A percentile compares a stretch with the other conserved stretches of the same genome.
phyloP scores from a whole-genome alignment of 345 rosid genomes.

The Dipteronia dyeriana region DNA sequence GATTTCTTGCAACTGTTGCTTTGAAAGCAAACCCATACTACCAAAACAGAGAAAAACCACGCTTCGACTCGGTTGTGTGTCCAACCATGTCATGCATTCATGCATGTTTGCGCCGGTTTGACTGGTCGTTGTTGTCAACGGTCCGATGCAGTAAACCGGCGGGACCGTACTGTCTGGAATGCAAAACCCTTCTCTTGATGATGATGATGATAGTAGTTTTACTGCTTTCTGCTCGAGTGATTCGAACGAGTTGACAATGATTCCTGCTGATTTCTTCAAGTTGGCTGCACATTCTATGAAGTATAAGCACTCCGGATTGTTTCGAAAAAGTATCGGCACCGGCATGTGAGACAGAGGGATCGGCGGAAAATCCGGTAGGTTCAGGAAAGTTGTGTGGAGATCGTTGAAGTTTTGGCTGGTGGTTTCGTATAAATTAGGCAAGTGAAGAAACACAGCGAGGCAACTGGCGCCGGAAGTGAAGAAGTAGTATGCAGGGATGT shows the following conservation, averaged over 20 bases:
- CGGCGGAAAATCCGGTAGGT: too few relatives aligned
- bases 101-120: not conserved
- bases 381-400: not conserved
- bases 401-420: slow-evolving; percentile 25
- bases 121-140: slow-evolving; percentile 2
- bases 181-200: slow-evolving; percentile 28
- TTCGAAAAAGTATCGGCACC: not conserved
- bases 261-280: slow-evolving; percentile 25
- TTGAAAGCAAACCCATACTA: slow-evolving; percentile 31
- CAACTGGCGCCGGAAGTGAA: slow-evolving; percentile 17
- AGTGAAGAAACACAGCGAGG: slow-evolving; percentile 27
- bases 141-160: slow-evolving; percentile 42
- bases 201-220: slow-evolving; percentile 15
- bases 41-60: slow-evolving; percentile 45
- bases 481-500: slow-evolving; percentile 36
- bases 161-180: slow-evolving; percentile 24
- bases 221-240: slow-evolving; percentile 28
- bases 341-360: not conserved
- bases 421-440: slow-evolving; percentile 19
- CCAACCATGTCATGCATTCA: slow-evolving; percentile 41
- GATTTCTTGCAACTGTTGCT: slow-evolving; percentile 40
- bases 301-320: not conserved
- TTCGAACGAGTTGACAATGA: slow-evolving; percentile 39
- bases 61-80: slow-evolving; percentile 33
- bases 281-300: too few relatives aligned